Evolutionary conservation across 2,329 filamentous ascomycete genomes (phyloP).

Genomic region (Shiraia bambusicola): DNA sequence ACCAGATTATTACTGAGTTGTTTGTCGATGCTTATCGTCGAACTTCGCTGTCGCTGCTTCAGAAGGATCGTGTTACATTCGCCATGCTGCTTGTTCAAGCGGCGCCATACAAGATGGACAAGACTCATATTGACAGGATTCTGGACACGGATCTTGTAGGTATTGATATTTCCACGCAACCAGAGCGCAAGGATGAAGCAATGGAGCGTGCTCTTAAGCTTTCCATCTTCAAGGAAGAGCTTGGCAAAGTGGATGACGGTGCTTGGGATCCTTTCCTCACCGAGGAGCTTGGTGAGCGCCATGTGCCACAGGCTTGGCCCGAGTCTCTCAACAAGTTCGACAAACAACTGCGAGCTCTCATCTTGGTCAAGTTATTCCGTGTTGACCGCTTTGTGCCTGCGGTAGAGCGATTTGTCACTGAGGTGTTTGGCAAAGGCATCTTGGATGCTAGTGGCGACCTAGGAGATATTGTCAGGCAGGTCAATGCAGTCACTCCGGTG

Average conservation of each 20-base stretch:
- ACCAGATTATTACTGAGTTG: constrained; percentile 86
- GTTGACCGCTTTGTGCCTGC: constrained; percentile 93
- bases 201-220: constrained; percentile 70
- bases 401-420: constrained; percentile 84
- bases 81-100: constrained; percentile 95
- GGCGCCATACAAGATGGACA: constrained; percentile 95
- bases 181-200: constrained; percentile 65
- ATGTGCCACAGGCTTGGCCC: constrained; percentile 76
- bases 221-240: constrained; percentile 68
- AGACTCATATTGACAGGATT: constrained; percentile 80
- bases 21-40: constrained; percentile 91
- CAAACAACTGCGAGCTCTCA: constrained; percentile 75
- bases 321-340: constrained; percentile 66
- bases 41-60: constrained; percentile 87
- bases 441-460: constrained; percentile 86
- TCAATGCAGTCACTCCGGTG: constrained; percentile 80
- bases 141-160: constrained; percentile 76
- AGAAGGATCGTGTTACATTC: constrained; percentile 91
- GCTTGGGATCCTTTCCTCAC: constrained; percentile 81
- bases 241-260: constrained; percentile 62
- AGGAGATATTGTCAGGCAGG: constrained; percentile 78
- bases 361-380: constrained; percentile 91
- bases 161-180: constrained; percentile 73
- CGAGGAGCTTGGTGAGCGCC: constrained; percentile 84
- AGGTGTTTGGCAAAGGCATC: constrained; percentile 80